Evolutionary conservation across 2,329 filamentous ascomycete genomes (phyloP).

Genomic region (Hypoxylon rubiginosum): DNA sequence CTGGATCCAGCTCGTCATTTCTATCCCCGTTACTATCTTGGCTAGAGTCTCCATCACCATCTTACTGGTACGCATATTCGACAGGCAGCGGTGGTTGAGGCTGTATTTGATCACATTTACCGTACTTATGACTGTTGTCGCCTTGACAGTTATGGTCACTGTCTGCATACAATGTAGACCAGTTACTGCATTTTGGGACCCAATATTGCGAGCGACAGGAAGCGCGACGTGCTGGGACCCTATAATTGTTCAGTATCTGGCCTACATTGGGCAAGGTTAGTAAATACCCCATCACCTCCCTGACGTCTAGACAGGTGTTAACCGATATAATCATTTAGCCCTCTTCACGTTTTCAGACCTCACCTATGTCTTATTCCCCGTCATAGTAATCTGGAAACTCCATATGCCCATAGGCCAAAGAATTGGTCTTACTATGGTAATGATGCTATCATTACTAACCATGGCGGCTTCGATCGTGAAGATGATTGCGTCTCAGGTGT

Average conservation of each 20-base stretch:
- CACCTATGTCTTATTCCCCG: conserved; percentile 9
- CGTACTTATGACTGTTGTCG: background rate
- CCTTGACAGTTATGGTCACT: background rate
- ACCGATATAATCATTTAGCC: background rate
- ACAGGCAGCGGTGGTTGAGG: background rate
- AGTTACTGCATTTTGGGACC: background rate
- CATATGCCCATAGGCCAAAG: conserved; percentile 9
- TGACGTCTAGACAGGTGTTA: background rate
- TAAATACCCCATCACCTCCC: background rate
- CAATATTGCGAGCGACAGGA: background rate
- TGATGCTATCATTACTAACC: conserved; percentile 7
- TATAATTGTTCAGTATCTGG: background rate
- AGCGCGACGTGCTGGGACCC: background rate
- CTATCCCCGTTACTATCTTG: background rate
- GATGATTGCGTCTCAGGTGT: background rate
- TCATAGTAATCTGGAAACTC: conserved; percentile 12
- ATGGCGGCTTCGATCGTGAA: background rate
- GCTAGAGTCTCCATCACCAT: too few relatives aligned
- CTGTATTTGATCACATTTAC: background rate
- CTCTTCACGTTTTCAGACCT: background rate
- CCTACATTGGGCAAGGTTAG: background rate
- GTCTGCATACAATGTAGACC: background rate
- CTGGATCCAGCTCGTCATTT: background rate
- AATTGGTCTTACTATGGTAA: background rate
- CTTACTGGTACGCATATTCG: background rate